Percentiles rank a stretch among this genome's conserved stretches.
phyloP scores from a whole-genome alignment of 2,329 filamentous ascomycete genomes.

The Monilinia fructigena region DNA sequence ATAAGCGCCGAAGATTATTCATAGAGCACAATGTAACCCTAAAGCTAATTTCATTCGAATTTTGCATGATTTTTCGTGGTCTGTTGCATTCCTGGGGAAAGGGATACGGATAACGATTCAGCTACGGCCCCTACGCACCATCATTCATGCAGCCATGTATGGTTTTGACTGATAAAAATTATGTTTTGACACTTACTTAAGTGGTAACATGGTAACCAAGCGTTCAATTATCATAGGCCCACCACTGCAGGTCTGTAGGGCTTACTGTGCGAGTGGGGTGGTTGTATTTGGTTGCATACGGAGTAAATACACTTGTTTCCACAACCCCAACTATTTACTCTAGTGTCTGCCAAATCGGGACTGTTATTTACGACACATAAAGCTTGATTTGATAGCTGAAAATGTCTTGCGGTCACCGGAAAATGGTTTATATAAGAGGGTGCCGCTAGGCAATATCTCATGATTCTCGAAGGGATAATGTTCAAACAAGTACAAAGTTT shows the following conservation, averaged over 20 bases:
- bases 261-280: neutral
- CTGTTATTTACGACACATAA: neutral
- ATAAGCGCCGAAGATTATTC: neutral
- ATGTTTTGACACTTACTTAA: neutral
- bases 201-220: neutral
- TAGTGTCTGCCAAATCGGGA: neutral
- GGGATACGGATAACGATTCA: neutral
- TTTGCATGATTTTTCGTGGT: constrained; percentile 1
- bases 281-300: neutral
- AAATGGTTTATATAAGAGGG: neutral
- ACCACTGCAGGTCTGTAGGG: constrained; percentile 3
- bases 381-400: constrained; percentile 1
- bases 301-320: neutral
- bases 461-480: no score
- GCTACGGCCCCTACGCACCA: neutral
- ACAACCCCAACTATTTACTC: neutral
- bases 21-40: neutral
- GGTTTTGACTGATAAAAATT: neutral
- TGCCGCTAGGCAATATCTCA: constrained; percentile 10
- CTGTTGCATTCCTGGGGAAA: neutral
- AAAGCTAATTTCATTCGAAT: neutral
- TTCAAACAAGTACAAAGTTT: neutral
- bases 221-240: neutral
- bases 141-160: constrained; percentile 4
- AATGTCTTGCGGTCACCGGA: neutral